Percentiles rank a stretch among this genome's conserved stretches.
Conservation (phyloP, 345 rosid genomes). For the Gossypium bickii region DNA sequence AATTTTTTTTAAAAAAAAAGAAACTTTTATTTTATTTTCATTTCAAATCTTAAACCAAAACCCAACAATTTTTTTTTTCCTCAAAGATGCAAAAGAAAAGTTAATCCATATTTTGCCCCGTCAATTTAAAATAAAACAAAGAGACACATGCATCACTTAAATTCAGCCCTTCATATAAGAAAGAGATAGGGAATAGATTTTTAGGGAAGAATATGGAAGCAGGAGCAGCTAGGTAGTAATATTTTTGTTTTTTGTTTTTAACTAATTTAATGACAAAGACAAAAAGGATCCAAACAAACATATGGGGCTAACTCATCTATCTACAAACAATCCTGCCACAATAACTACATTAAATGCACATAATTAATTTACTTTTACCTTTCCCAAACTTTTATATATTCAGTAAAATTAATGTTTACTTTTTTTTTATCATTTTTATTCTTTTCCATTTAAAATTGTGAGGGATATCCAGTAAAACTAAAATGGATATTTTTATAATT, state of each 20-base stretch:
- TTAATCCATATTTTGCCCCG: neutral
- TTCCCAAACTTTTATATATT: too few species aligned
- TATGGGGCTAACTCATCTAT: neutral
- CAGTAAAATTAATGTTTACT: too few species aligned
- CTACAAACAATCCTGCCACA: neutral
- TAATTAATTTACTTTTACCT: neutral
- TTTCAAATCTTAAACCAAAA: neutral
- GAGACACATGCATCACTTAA: neutral
- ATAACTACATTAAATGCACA: neutral
- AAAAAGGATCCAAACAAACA: conserved; percentile 6
- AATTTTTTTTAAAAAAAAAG: too few species aligned
- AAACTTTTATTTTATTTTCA: too few species aligned
- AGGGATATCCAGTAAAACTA: too few species aligned
- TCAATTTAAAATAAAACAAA: neutral
- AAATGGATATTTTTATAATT: too few species aligned
- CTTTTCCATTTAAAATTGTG: too few species aligned
- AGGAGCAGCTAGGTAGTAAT: neutral
- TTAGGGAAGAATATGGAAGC: neutral
- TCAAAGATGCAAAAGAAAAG: neutral
- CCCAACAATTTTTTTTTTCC: neutral
- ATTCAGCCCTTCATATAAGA: neutral
- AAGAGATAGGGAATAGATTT: neutral
- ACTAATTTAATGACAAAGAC: neutral
- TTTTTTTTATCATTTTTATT: too few species aligned
- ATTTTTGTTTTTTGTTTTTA: neutral